Evolutionary conservation across 2,329 filamentous ascomycete genomes (phyloP).

Genomic region (Pseudopyricularia javanii): DNA sequence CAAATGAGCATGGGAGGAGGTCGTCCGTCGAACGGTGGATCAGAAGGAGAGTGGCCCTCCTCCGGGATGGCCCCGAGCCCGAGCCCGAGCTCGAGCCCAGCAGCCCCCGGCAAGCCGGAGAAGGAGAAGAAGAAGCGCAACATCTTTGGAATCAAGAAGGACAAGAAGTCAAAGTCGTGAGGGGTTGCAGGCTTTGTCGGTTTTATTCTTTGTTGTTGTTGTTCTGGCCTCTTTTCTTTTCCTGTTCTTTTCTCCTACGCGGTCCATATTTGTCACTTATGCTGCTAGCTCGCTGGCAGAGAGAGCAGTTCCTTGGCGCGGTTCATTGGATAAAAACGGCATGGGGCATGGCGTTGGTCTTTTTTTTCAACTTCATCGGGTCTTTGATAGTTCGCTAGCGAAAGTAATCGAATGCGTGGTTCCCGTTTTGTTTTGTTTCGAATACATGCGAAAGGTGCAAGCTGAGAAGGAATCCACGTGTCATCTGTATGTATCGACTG

Average conservation of each 20-base stretch:
- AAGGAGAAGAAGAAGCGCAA: conserved; percentile 23
- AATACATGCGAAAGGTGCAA: no score
- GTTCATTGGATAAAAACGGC: neutral
- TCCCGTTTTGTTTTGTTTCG: no score
- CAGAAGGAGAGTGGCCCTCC: conserved; percentile 8
- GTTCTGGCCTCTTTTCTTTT: neutral
- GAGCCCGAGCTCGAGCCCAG: neutral
- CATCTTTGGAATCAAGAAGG: conserved; percentile 20
- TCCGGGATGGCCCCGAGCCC: conserved; percentile 5
- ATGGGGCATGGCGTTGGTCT: neutral
- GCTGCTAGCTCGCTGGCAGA: neutral
- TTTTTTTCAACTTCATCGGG: neutral
- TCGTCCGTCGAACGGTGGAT: conserved; percentile 2
- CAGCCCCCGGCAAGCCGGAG: conserved; percentile 21
- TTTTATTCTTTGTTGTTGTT: neutral
- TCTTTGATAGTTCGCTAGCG: no score
- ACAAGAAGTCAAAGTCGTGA: neutral
- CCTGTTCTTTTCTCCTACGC: neutral
- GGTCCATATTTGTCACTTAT: neutral
- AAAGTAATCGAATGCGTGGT: no score
- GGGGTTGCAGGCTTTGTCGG: neutral
- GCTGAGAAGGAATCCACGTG: no score
- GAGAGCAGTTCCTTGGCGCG: neutral
- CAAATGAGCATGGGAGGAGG: conserved; percentile 34
- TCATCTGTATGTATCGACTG: no score